Evolutionary conservation across 768 basidiomycete species (phyloP).

Genomic region (Cystofilobasidium bisporidii): DNA sequence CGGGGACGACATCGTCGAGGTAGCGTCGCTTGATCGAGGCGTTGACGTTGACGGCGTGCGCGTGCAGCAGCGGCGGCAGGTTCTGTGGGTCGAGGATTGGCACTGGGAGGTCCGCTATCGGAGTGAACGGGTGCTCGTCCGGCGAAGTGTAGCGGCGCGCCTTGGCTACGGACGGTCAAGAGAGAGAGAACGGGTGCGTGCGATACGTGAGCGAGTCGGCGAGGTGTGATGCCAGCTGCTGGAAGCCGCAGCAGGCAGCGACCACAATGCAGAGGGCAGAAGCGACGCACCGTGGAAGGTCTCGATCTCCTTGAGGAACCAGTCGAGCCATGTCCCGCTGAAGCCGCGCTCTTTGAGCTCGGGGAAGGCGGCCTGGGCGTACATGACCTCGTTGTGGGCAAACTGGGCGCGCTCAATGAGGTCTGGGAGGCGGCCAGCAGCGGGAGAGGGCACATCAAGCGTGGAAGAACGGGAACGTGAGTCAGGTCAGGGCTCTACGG

Average conservation of each 20-base stretch:
- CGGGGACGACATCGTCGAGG: conserved; percentile 73
- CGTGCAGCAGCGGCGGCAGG: conserved; percentile 62
- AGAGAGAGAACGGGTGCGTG: background rate
- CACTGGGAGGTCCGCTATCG: conserved; percentile 55
- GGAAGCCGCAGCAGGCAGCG: background rate
- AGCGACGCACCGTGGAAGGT: conserved; percentile 72
- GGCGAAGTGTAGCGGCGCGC: conserved; percentile 45
- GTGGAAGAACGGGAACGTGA: too few species aligned
- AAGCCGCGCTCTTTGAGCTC: conserved; percentile 67
- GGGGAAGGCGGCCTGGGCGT: conserved; percentile 65
- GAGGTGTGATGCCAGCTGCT: too few species aligned
- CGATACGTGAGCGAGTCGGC: too few species aligned
- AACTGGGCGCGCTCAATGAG: conserved; percentile 97
- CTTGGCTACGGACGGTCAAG: conserved; percentile 43
- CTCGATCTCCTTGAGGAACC: conserved; percentile 95
- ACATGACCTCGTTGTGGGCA: conserved; percentile 82
- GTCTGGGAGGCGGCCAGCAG: conserved; percentile 40
- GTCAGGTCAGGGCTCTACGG: too few species aligned
- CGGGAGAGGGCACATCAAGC: background rate
- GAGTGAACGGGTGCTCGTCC: conserved; percentile 94
- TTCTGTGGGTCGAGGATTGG: conserved; percentile 66
- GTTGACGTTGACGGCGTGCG: conserved; percentile 68
- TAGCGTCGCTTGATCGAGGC: conserved; percentile 81
- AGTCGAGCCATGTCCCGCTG: conserved; percentile 84
- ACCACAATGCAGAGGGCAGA: background rate